Evolutionary conservation across 208 protist genomes (phyloP).

Genomic region (Trypanosoma lewisi): DNA sequence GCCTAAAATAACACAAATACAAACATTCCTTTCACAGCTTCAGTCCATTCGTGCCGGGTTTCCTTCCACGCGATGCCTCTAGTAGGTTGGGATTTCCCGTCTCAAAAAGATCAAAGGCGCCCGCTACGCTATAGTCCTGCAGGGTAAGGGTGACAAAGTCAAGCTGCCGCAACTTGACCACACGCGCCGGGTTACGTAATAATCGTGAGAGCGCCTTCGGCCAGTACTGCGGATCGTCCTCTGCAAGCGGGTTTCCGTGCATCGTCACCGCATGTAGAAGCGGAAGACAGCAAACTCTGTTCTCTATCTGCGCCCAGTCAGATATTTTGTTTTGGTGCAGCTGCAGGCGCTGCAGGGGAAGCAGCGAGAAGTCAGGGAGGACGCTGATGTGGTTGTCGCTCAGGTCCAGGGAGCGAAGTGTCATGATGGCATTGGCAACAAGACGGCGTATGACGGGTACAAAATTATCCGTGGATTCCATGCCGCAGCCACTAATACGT

Average conservation of each 20-base stretch:
- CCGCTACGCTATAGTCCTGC: slow-evolving; percentile 75
- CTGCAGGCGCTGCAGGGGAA: slow-evolving; percentile 68
- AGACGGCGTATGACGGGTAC: slow-evolving; percentile 68
- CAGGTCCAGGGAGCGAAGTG: slow-evolving; percentile 73
- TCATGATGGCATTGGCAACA: slow-evolving; percentile 70
- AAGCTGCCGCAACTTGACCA: slow-evolving; percentile 54
- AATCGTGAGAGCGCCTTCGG: slow-evolving; percentile 44
- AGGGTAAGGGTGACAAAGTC: slow-evolving; percentile 81
- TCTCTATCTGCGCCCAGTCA: slow-evolving; percentile 72
- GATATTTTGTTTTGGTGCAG: slow-evolving; percentile 77
- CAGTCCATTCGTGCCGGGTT: slow-evolving; percentile 13
- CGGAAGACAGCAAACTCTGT: slow-evolving; percentile 57
- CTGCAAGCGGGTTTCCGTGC: slow-evolving; percentile 82
- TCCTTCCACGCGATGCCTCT: slow-evolving; percentile 29
- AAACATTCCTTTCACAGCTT: not conserved
- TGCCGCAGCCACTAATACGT: slow-evolving; percentile 62
- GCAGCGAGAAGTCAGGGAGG: slow-evolving; percentile 60
- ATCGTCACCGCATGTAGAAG: slow-evolving; percentile 59
- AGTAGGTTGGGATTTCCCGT: slow-evolving; percentile 45
- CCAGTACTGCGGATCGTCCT: slow-evolving; percentile 66
- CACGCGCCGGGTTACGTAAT: slow-evolving; percentile 44
- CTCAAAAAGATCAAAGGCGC: slow-evolving; percentile 61
- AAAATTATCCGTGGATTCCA: slow-evolving; percentile 50
- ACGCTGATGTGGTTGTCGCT: slow-evolving; percentile 63
- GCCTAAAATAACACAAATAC: not conserved